These are phyloP conservation scores for Adansonia madagascariensis DNA, from an alignment of 441 rosid species.

Conservation along the genomic window DNA sequence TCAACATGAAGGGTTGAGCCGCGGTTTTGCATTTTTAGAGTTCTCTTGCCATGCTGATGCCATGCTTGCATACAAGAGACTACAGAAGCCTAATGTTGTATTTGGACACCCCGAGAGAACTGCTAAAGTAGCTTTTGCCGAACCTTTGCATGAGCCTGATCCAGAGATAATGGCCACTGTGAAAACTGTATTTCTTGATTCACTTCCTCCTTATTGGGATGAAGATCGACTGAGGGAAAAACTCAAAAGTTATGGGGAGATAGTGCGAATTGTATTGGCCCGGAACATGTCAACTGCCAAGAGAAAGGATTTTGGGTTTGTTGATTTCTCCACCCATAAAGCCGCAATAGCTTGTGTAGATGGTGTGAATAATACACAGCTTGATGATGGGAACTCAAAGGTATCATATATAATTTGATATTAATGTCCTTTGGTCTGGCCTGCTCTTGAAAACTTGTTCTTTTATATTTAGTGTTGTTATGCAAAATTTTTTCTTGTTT, in stretches of 20 bases:
- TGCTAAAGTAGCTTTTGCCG: constrained; percentile 75
- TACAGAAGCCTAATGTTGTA: constrained; percentile 70
- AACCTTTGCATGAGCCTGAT: constrained; percentile 70
- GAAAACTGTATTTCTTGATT: constrained; percentile 69
- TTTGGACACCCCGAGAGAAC: constrained; percentile 73
- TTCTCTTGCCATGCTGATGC: constrained; percentile 69
- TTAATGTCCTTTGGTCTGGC: constrained; percentile 5
- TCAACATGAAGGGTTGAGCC: constrained; percentile 70
- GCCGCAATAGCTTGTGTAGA: constrained; percentile 63
- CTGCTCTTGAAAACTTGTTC: background rate
- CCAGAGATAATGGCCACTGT: constrained; percentile 76
- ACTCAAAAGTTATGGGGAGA: constrained; percentile 51
- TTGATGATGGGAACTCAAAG: constrained; percentile 51
- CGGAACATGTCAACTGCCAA: constrained; percentile 70
- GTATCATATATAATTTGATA: constrained; percentile 34
- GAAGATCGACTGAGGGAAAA: constrained; percentile 55
- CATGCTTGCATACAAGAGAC: constrained; percentile 67
- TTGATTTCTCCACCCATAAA: constrained; percentile 61
- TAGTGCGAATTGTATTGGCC: constrained; percentile 55
- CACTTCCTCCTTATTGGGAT: constrained; percentile 72
- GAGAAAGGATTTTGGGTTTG: constrained; percentile 71
- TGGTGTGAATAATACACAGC: constrained; percentile 50
- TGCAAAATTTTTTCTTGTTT: background rate
- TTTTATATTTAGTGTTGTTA: background rate
- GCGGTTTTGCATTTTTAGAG: constrained; percentile 74